Base-by-base conservation (phyloP, 2,329 filamentous ascomycete species). In the Penicillium sp. region DNA sequence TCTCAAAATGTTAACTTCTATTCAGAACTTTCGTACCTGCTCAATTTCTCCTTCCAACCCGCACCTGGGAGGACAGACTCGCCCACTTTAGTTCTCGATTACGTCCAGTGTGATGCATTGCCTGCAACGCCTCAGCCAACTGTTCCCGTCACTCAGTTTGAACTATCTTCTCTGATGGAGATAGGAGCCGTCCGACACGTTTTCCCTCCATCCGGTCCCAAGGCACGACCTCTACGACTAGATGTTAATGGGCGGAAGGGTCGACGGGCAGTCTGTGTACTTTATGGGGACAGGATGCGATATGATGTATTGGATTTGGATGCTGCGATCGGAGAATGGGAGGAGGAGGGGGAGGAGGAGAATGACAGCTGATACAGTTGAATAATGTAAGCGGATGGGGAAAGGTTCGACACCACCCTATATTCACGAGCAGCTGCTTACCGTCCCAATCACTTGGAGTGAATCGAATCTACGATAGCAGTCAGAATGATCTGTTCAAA, bases 271-370 rank as follows among this genome's bases (percentile, higher is more conserved):
- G 73, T 83, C 18, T 79, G 83, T 48, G 79, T 86, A 24, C 65
- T 86, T 55, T 83, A 82, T 40, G 75, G 79, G 24, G 79, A 83
- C 64, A 69, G 74, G 31, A 74, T 80, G 64, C 77, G 81, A 55
- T 86, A 83, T 68, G 75, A 79, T 44, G 79, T 86, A 13, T 69
- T 85, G 54, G 83, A 86, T 67, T 63, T 87, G 59, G 83, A 79
- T 64, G 72, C 77, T 58, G 74, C 71, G 34, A 67, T 65, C 43
- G 69, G 60, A 29, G 65, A 70, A 10, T 70, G 63, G 16, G 67
- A 66, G 6, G 67, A 68, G 21, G 70, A 64, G 18, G 65, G 63
- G 2, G 66, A 69, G 7, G 67, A 67, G 16, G 64, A 65, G 11
- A 65, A 61, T 51, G 7, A 51, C 48, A 6, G 21, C 23, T 34